Conservation (phyloP, 106 monocot species). For the Alisma plantagoaquatica region DNA sequence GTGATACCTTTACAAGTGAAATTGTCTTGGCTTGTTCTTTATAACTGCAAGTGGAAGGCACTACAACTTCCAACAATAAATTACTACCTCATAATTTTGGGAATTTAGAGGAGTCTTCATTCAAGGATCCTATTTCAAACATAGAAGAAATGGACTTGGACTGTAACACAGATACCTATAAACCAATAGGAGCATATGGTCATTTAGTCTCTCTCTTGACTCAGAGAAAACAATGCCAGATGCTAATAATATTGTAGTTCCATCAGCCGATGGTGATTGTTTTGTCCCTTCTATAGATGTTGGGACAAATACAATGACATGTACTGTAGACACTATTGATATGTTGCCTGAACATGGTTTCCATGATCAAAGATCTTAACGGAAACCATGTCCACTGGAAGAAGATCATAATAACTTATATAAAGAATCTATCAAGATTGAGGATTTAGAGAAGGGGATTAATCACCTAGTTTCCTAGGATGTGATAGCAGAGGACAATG, state of each 20-base stretch:
- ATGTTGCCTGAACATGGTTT: background rate
- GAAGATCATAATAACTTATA: background rate
- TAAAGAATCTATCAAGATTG: background rate
- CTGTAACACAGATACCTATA: no score
- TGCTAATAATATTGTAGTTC: background rate
- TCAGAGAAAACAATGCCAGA: background rate
- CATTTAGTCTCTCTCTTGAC: background rate
- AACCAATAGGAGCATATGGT: background rate
- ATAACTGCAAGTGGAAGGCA: no score
- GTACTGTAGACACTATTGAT: background rate
- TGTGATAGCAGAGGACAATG: slow-evolving; percentile 6
- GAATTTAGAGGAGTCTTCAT: background rate
- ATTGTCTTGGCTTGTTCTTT: no score
- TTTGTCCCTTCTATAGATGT: background rate
- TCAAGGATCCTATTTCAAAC: background rate
- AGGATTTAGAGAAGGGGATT: background rate
- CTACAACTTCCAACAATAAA: no score
- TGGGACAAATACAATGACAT: no score
- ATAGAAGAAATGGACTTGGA: no score
- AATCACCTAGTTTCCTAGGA: background rate
- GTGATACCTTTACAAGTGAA: no score
- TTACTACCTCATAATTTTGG: no score
- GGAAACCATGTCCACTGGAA: background rate
- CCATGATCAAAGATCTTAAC: background rate
- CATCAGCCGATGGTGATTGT: no score